Evolutionary conservation across 371 early-diverging fungal species (phyloP), one percentile per base, ranked within the genome.

Genomic region (Mortierella sp.): DNA sequence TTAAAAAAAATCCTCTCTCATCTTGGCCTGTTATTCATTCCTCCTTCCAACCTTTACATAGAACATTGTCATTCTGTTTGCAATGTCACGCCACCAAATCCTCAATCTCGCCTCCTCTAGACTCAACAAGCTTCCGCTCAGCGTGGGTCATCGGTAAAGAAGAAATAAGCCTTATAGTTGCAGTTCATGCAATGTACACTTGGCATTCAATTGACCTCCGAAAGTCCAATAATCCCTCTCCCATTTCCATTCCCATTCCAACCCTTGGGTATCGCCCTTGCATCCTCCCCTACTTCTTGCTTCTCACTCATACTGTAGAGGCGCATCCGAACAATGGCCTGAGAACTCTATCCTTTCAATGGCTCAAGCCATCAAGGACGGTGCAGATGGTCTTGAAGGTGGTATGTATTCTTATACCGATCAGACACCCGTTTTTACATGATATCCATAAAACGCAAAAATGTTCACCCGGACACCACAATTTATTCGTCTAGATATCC

Each of bases 281-380:
- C 24, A n/a, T 39, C 32, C 10, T n/a, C 51, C n/a, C 43, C 30
- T 22, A 49, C n/a, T 49, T 63, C 51, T 60, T 47, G 51, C n/a
- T 49, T 66, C 58, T 54, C 35, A 10, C 61, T 60, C 57, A n/a
- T 58, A 10, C 26, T n/a, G 6, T 68, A 80, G 92, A 51, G 92
- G 92, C 9, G 88, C 83, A 60, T 88, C 90, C 11, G 85, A 87
- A n/a, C 84, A 87, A 67, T 87, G 88, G 77, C 90, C 91, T 0
- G 92, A 92, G 77, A 92, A 92, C 66, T 90, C 93, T 2, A 62
- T 92, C 61, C 60, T 86, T 11, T 88, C 93, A 14, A 88, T 87
- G 80, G 78, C 84, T 60, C 85, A 87, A 67, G 91, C 91, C 8
- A 61, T 92, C 20, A 84, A 88, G 60, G 86, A 88, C 8, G 88